phyloP scores from a whole-genome alignment of 208 protist species.

The Trypanosoma platydactyli region DNA sequence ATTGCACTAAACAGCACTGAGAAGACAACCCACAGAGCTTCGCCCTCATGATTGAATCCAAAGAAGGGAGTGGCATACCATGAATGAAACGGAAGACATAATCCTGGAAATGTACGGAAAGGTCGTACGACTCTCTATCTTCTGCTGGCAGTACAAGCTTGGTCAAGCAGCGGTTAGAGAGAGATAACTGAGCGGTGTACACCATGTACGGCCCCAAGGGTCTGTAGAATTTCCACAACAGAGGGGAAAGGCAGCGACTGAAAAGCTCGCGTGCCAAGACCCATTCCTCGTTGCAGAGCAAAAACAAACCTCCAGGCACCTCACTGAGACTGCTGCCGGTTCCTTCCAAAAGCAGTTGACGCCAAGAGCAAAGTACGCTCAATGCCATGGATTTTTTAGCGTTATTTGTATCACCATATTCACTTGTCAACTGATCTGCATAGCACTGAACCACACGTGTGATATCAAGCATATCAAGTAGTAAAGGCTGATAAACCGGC shows the following conservation, averaged over 20 bases:
- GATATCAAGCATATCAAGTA: constrained; percentile 57
- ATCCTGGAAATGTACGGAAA: constrained; percentile 71
- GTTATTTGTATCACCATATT: neutral
- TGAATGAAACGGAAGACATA: constrained; percentile 65
- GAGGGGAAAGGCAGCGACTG: constrained; percentile 8
- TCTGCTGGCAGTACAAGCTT: constrained; percentile 68
- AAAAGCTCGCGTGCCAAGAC: constrained; percentile 3
- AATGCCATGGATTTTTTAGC: constrained; percentile 7
- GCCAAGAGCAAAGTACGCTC: constrained; percentile 20
- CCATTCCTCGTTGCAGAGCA: constrained; percentile 18
- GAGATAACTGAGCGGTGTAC: constrained; percentile 41
- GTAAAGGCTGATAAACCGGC: constrained; percentile 66
- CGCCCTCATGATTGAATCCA: constrained; percentile 4
- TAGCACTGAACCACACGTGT: constrained; percentile 79
- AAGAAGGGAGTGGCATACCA: constrained; percentile 38
- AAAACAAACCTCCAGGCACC: neutral
- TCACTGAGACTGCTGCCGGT: neutral
- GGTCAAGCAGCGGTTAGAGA: constrained; percentile 44
- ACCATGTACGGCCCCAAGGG: constrained; percentile 28
- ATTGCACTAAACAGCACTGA: constrained; percentile 57
- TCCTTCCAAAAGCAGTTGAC: constrained; percentile 25
- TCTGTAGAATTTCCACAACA: constrained; percentile 17
- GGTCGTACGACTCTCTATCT: constrained; percentile 65
- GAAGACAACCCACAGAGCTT: constrained; percentile 11
- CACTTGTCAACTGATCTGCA: constrained; percentile 28